Evolutionary conservation across 2,329 filamentous ascomycete species (phyloP).

Genomic region (Hypoxylon sp.): DNA sequence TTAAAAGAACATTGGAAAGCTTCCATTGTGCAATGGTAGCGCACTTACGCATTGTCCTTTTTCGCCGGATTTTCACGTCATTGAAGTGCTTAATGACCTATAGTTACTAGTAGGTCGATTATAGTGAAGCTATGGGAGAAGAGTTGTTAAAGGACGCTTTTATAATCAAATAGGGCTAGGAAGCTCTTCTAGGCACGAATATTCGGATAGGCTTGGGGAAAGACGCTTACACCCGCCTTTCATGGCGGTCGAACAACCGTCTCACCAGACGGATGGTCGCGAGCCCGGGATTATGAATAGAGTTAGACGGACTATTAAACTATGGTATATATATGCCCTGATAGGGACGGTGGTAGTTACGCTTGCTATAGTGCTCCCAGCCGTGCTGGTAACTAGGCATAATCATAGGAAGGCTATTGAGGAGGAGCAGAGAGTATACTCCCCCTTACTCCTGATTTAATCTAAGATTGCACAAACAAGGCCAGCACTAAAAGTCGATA

Average conservation of each 20-base stretch:
- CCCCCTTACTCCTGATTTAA: background rate
- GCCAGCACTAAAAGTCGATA: background rate
- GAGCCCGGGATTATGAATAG: conserved; percentile 12
- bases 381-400: conserved; percentile 37
- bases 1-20: background rate
- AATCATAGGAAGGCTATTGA: conserved; percentile 32
- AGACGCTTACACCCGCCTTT: background rate
- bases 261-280: background rate
- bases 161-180: background rate
- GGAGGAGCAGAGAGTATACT: conserved; percentile 29
- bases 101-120: background rate
- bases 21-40: background rate
- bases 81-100: background rate
- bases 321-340: conserved; percentile 37
- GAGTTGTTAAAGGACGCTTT: background rate
- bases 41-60: background rate
- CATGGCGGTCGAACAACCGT: conserved; percentile 9
- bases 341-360: conserved; percentile 23
- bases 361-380: conserved; percentile 32
- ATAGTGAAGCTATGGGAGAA: conserved; percentile 1
- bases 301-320: conserved; percentile 19
- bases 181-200: background rate
- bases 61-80: background rate
- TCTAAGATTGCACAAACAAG: background rate
- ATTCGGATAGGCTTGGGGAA: background rate